A percentile compares a stretch with the other conserved stretches of the same genome.
Conservation (phyloP, 1,284 basidiomycete species). For the Cerrena zonata region DNA sequence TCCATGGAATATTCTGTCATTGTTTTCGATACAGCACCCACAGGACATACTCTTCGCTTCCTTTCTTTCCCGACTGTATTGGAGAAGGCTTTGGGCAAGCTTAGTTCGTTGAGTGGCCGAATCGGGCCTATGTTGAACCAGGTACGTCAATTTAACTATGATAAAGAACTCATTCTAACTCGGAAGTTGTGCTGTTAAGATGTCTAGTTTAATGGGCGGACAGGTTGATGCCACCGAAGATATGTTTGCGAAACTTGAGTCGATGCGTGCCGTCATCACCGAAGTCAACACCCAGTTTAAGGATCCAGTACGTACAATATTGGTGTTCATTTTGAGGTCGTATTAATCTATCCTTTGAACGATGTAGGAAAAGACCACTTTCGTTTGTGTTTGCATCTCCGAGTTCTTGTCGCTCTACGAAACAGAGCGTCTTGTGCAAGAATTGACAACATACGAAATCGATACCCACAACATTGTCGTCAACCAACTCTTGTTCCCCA, state of each 20-base stretch:
- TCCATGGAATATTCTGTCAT: slow-evolving; percentile 99
- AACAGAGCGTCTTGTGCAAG: slow-evolving; percentile 95
- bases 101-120: slow-evolving; percentile 83
- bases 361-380: slow-evolving; percentile 88
- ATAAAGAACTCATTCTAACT: neutral
- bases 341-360: neutral
- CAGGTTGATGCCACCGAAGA: slow-evolving; percentile 84
- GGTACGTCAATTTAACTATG: slow-evolving; percentile 35
- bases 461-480: slow-evolving; percentile 99
- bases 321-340: neutral
- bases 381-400: slow-evolving; percentile 97
- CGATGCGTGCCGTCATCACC: slow-evolving; percentile 94
- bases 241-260: slow-evolving; percentile 97
- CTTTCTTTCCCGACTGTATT: slow-evolving; percentile 96
- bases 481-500: slow-evolving; percentile 94
- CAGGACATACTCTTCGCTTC: slow-evolving; percentile 96
- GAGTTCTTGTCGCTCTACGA: slow-evolving; percentile 98
- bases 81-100: slow-evolving; percentile 94
- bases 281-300: slow-evolving; percentile 99
- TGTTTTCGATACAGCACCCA: slow-evolving; percentile 98
- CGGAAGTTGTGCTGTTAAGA: slow-evolving; percentile 38
- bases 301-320: slow-evolving; percentile 69
- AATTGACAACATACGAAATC: slow-evolving; percentile 92
- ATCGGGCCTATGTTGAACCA: slow-evolving; percentile 98
- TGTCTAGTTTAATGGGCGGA: slow-evolving; percentile 93